These are phyloP conservation scores for Ambispora gerdemannii DNA, from an alignment of 192 early-diverging fungal genomes.

Conservation along the genomic window DNA sequence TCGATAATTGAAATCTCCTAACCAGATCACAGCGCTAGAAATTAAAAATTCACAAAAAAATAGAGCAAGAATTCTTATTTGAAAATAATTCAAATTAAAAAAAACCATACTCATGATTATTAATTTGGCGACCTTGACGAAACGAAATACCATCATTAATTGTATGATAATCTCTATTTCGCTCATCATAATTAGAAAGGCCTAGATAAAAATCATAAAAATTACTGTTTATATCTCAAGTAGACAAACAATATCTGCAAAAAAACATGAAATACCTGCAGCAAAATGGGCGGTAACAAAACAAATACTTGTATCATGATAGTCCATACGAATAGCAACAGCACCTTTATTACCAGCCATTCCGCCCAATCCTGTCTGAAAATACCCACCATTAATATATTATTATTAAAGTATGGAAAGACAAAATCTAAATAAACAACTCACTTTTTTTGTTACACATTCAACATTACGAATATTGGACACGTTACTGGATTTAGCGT, in stretches of 20 bases:
- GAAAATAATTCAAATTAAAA: background rate
- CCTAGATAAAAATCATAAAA: conserved; percentile 37
- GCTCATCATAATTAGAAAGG: conserved; percentile 66
- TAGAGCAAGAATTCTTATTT: too few relatives aligned
- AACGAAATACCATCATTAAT: conserved; percentile 77
- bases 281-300: conserved; percentile 95
- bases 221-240: background rate
- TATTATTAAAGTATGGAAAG: too few relatives aligned
- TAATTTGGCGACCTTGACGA: conserved; percentile 60
- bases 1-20: conserved; percentile 95
- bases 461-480: conserved; percentile 79
- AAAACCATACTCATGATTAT: conserved; percentile 71
- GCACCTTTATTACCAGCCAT: conserved; percentile 99
- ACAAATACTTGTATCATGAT: conserved; percentile 83
- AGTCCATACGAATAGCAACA: conserved; percentile 84
- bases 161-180: conserved; percentile 80
- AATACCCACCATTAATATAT: too few relatives aligned
- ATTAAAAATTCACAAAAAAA: too few relatives aligned
- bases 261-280: conserved; percentile 55
- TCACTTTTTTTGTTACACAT: conserved; percentile 73
- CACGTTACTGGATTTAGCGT: conserved; percentile 68
- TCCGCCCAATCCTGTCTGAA: conserved; percentile 85
- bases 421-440: background rate
- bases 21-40: conserved; percentile 63
- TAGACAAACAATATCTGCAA: conserved; percentile 1